phyloP scores from a whole-genome alignment of 495 filamentous ascomycete species.

The Xylaria longipes region DNA sequence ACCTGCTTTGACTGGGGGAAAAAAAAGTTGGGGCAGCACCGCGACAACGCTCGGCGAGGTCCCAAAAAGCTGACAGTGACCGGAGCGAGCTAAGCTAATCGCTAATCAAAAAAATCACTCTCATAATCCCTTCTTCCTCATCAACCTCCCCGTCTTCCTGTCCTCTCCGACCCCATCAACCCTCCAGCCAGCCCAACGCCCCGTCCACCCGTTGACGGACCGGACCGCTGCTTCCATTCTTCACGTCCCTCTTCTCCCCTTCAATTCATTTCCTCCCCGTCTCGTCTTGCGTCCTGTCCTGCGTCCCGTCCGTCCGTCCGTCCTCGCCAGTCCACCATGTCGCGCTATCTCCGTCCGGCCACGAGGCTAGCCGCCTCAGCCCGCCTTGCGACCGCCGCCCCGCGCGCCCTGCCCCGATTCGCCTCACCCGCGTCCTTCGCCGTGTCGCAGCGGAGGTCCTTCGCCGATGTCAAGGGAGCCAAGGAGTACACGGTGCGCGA shows the following conservation, averaged over 20 bases:
- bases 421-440: constrained; percentile 44
- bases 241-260: constrained; percentile 9
- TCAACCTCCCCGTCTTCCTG: constrained; percentile 11
- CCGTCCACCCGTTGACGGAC: constrained; percentile 30
- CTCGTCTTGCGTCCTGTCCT: constrained; percentile 16
- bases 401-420: constrained; percentile 52
- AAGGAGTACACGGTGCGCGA: constrained; percentile 98
- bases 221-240: constrained; percentile 23
- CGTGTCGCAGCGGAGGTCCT: constrained; percentile 56
- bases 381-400: constrained; percentile 53
- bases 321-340: constrained; percentile 49
- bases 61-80: constrained; percentile 34
- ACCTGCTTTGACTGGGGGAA: constrained; percentile 28
- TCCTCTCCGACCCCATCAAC: constrained; percentile 22
- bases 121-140: background rate
- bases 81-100: constrained; percentile 16
- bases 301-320: constrained; percentile 32
- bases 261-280: background rate
- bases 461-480: constrained; percentile 61
- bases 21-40: constrained; percentile 41
- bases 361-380: constrained; percentile 74
- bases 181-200: background rate
- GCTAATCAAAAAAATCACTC: constrained; percentile 25
- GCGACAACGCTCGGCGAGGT: constrained; percentile 32
- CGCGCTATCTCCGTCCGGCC: constrained; percentile 82